Conservation (phyloP, 805 yeast species). For the Priceomyces medius region DNA sequence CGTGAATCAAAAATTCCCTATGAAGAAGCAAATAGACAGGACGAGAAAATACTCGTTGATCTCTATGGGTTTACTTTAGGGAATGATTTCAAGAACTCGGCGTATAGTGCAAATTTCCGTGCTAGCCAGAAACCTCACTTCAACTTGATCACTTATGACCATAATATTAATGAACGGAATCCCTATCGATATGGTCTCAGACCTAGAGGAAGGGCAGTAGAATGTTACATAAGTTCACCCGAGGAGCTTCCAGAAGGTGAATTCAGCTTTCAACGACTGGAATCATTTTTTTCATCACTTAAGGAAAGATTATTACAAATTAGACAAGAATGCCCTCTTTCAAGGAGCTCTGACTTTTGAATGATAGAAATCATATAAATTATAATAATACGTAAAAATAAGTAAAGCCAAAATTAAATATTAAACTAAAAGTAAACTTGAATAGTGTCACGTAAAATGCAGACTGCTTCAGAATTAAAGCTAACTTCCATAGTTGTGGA, state of each 20-base stretch:
- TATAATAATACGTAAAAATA: slow-evolving; percentile 1
- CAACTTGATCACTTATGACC: slow-evolving; percentile 1
- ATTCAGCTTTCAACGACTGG: neutral
- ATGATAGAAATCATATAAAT: neutral
- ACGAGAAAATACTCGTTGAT: too few species aligned
- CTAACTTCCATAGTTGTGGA: slow-evolving; percentile 25
- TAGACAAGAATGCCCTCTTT: slow-evolving; percentile 5
- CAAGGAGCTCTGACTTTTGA: slow-evolving; percentile 5
- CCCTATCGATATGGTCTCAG: slow-evolving; percentile 1
- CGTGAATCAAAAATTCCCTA: too few species aligned
- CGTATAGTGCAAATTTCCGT: neutral
- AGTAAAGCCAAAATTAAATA: neutral
- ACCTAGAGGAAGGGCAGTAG: neutral
- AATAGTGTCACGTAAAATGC: neutral
- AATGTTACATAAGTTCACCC: neutral
- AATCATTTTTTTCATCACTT: neutral
- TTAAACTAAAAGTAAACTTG: neutral
- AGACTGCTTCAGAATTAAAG: neutral
- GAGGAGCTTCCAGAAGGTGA: neutral
- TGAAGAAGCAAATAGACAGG: too few species aligned
- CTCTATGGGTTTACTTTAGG: neutral
- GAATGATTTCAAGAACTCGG: neutral
- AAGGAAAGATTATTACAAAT: slow-evolving; percentile 2
- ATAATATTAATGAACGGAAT: neutral
- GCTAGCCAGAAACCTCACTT: slow-evolving; percentile 1